Evolutionary conservation across 108 stramenopile genomes (phyloP), one percentile per base, ranked within the genome.

Genomic region (Stephanodiscus minutulus): DNA sequence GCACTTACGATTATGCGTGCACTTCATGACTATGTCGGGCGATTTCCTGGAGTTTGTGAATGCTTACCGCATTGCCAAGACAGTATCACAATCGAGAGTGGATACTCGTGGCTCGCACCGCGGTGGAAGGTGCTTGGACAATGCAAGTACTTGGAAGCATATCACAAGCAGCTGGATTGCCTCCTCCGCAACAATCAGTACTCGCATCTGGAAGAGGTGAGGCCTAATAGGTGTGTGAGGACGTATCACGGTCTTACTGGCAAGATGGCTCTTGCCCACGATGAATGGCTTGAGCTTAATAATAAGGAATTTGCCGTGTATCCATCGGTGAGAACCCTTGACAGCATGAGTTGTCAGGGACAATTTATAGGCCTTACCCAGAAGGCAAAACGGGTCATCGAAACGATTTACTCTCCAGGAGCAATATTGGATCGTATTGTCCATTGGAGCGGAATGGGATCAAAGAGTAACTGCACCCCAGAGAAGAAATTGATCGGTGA

Each of bases 51-150:
- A 66, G 11, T 54, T 66, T 47, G 22, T n/a, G n/a, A n/a, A n/a
- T n/a, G n/a, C n/a, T n/a, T 66, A 66, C 18, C 6, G 52, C n/a
- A n/a, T 10, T 50, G 50, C 50, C 35, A 47, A 52, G 66, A 66
- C 31, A 17, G 52, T 5, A 18, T 66, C 0, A 9, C n/a, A 11
- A 31, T 53, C 31, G 33, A 52, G 52, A 35, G 37, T 15, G 49
- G 50, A 4, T 66, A 66, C 11, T 18, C n/a, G 5, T 37, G 25
- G 13, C 53, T 54, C 36, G 25, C 66, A 29, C 50, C 66, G 11
- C 5, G 52, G 7, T 66, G 66, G 66, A 24, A 49, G 13, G 31
- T 54, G 21, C 50, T 66, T 3, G 31, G 52, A 0, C 66, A 66
- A 33, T 3, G 33, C 9, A 47, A 47, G 8, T 54, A 53, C 12